These are phyloP conservation scores for Phytophthora pini DNA, from an alignment of 352 stramenopile species.

Conservation along the genomic window DNA sequence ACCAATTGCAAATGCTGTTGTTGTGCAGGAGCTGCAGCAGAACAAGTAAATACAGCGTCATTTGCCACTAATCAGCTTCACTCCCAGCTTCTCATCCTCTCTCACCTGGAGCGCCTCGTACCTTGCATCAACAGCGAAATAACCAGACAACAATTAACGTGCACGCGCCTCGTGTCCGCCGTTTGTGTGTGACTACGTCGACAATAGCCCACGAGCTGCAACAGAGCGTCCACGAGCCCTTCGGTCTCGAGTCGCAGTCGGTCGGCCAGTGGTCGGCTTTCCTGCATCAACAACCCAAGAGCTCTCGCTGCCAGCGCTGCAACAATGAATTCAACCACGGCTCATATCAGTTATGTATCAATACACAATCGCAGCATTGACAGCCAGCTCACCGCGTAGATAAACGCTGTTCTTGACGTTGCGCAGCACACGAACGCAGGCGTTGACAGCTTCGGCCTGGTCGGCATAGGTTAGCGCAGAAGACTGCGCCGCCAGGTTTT, in stretches of 20 bases:
- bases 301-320: conserved; percentile 67
- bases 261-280: conserved; percentile 38
- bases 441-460: conserved; percentile 29
- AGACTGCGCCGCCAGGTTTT: conserved; percentile 34
- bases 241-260: conserved; percentile 69
- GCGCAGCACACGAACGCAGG: conserved; percentile 50
- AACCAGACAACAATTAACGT: conserved; percentile 87
- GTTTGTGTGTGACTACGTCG: conserved; percentile 52
- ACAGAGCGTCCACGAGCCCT: conserved; percentile 72
- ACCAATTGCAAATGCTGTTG: conserved; percentile 49
- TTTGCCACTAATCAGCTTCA: not conserved
- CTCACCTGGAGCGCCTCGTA: conserved; percentile 29
- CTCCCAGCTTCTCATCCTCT: not conserved
- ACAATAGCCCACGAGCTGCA: conserved; percentile 76
- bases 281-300: conserved; percentile 68
- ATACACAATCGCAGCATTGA: not conserved
- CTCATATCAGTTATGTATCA: not conserved
- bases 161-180: conserved; percentile 65
- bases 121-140: conserved; percentile 87
- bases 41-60: not conserved
- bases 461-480: conserved; percentile 9
- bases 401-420: conserved; percentile 79
- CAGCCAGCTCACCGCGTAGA: conserved; percentile 38
- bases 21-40: conserved; percentile 31
- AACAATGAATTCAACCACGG: not conserved